These are phyloP conservation scores for Monilinia aucupariae DNA, from an alignment of 2,329 filamentous ascomycete species.

Conservation along the genomic window DNA sequence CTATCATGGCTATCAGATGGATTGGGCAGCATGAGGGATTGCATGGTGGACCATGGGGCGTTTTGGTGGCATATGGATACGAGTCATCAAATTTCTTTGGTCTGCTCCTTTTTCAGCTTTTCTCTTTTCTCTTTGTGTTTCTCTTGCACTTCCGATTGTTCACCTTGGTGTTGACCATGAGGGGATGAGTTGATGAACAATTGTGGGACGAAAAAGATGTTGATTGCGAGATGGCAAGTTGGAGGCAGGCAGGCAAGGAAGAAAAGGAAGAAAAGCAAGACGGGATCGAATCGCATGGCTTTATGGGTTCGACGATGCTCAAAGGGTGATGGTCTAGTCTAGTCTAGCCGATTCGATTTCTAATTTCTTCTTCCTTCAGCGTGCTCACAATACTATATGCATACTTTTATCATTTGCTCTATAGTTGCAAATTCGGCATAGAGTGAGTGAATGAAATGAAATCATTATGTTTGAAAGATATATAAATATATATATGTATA, in stretches of 20 bases:
- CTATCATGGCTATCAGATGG: neutral
- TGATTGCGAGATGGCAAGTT: neutral
- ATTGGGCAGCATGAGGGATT: conserved; percentile 6
- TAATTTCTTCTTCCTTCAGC: neutral
- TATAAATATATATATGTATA: too few species aligned
- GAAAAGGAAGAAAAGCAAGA: too few species aligned
- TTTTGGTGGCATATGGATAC: neutral
- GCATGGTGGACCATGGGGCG: neutral
- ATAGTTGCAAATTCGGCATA: too few species aligned
- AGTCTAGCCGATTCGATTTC: neutral
- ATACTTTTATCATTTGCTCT: neutral
- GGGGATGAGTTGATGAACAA: neutral
- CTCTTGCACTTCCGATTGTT: neutral
- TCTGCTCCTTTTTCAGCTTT: neutral
- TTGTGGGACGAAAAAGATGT: neutral
- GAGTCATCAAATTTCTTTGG: neutral
- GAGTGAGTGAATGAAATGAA: too few species aligned
- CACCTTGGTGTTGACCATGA: neutral
- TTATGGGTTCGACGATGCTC: neutral
- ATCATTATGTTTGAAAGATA: too few species aligned
- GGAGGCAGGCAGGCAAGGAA: neutral
- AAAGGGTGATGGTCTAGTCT: neutral
- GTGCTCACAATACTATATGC: neutral
- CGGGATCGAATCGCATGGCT: neutral
- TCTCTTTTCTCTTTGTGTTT: neutral